phyloP scores from a whole-genome alignment of 257 asterid genomes.

The Solanum verrucosum region DNA sequence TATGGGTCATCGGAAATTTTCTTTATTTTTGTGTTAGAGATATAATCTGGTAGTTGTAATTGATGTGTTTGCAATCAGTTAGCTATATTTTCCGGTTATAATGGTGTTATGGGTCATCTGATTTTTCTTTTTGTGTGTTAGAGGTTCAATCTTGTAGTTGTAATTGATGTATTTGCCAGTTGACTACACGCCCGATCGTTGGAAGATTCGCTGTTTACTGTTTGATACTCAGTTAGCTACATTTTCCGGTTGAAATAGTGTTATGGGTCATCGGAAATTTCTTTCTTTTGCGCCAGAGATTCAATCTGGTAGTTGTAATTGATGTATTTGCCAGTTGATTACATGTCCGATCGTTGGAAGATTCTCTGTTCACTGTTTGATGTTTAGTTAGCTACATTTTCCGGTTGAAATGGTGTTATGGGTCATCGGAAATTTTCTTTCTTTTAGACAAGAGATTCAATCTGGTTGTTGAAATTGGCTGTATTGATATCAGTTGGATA shows the following conservation, averaged over 20 bases:
- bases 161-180: neutral
- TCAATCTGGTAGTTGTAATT: neutral
- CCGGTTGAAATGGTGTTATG: neutral
- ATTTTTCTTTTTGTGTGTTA: neutral
- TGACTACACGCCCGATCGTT: accelerated
- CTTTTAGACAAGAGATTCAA: neutral
- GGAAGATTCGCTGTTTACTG: neutral
- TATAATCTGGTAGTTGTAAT: neutral
- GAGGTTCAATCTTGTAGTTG: neutral
- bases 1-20: neutral
- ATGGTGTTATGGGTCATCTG: neutral
- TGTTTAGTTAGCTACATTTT: neutral
- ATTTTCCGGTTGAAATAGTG: neutral
- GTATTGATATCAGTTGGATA: neutral
- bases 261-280: neutral
- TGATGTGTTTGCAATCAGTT: neutral
- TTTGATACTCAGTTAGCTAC: neutral
- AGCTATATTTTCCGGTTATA: neutral
- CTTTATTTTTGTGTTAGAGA: neutral
- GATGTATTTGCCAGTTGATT: neutral
- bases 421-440: neutral
- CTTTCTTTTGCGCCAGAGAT: neutral
- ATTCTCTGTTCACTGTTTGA: neutral
- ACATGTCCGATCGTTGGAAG: neutral
- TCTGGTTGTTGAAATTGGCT: neutral